Evolutionary conservation across 164 flowering plant species (phyloP), one percentile per base, ranked within the genome.

Genomic region (Magnolia officinalis): DNA sequence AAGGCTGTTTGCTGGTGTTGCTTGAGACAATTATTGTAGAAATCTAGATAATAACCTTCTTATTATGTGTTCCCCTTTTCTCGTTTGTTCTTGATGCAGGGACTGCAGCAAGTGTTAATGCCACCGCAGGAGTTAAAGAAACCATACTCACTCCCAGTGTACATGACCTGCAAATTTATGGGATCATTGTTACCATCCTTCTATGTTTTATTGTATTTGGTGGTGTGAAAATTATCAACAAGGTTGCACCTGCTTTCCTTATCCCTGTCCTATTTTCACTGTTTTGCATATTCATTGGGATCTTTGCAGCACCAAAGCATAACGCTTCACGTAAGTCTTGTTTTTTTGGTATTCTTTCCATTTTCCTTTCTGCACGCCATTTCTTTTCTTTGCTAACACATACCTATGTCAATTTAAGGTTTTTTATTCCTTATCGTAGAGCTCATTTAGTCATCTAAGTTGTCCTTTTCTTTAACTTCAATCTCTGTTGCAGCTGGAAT

Each of bases 161-260:
- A 63, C 99, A 96, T 84, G 99, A 96, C 80, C 84, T 96, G 80
- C 99, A 96, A 86, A 81, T 96, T 74, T 94, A 96, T 87, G 99
- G 99, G 80, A 85, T 94, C 76, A 84, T 96, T 70, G 96, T 96
- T 84, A 94, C 99, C 26, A 93, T 96, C 77, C 70, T 94, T 79
- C 83, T 96, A 31, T 90, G 93, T 81, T 93, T 96, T 82, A 93
- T 96, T 74, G 99, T 96, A 67, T 96, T 96, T 86, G 99, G 99
- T 77, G 99, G 99, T 49, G 98, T 96, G 77, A 94, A 94, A 83
- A 93, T 96, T 82, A 96, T 96, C 82, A 96, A 94, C 77, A 88
- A 95, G 67, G 99, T 96, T 79, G 99, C 99, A 21, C 99, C 98
- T 71, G 94, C 98, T 76, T 96, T 96, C 81, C 94, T 96, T 50